Base-by-base conservation (phyloP, 2,329 filamentous ascomycete species). In the Clonostachys sp. region DNA sequence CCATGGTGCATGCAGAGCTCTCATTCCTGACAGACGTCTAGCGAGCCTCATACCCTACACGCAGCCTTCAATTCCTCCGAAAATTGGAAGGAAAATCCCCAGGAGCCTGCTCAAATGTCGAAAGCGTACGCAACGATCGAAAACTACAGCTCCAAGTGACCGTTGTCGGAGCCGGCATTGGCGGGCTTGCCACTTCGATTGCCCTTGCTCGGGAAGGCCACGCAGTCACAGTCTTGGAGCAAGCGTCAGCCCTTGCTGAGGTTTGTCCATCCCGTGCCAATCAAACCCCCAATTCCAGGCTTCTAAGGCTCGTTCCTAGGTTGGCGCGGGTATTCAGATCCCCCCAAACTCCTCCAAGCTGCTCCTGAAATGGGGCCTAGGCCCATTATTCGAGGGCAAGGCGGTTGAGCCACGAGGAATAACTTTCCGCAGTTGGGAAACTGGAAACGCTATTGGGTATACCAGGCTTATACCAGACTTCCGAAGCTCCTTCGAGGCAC, bases 161-260 rank as follows among this genome's bases (percentile, higher is more conserved):
- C 30, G 50, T 72, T 41, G 60, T 71, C 12, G 70, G 70, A 5
- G 68, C 67, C n/a, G 67, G 67, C 1, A 57, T 73, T 3, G 67
- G 68, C 7, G 69, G 70, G 14, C 58, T 73, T 2, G 65, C 67
- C 6, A 64, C 67, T 4, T 67, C 67, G 9, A 63, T 71, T 35
- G 62, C 62, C 4, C 58, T 71, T 12, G 58, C 60, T 5, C 52
- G 59, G 5, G 54, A 55, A 17, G 70, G 70, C 5, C 67, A 71
- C 48, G 42, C 49, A 14, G 66, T 73, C 14, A 62, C 55, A 0
- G 60, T 73, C 0, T 58, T 70, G 10, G 71, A 74, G 49, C 62
- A 68, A 54, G 67, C 71, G 1, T 42, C 55, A 0, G 50, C 57
- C 6, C 58, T 75, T 1, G 62, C 56, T 40, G 72, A 75, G 55